Conservation (phyloP, 331 rosid species). For the Pyracantha coccinea region DNA sequence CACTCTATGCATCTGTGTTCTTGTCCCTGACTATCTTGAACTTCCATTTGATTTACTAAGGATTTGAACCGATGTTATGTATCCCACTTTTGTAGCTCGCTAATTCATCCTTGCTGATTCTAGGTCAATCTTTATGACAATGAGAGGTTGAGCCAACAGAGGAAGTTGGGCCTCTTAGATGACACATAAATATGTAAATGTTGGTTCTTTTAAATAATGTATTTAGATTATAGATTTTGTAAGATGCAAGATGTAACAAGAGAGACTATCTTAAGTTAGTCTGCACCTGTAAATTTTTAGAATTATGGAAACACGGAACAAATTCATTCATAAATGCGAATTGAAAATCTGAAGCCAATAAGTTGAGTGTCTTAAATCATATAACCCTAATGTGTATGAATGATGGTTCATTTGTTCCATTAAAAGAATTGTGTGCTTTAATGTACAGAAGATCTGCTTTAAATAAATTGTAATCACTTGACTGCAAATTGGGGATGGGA, state of each 20-base stretch:
- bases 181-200: neutral
- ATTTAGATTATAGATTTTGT: neutral
- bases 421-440: neutral
- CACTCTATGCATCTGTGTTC: too few relatives aligned
- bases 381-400: neutral
- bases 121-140: too few relatives aligned
- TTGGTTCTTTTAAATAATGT: neutral
- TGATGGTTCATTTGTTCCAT: neutral
- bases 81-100: neutral
- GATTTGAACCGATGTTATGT: neutral
- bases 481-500: neutral
- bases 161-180: too few relatives aligned
- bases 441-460: neutral
- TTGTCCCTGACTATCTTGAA: neutral
- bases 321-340: neutral
- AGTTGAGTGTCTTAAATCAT: neutral
- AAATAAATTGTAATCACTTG: neutral
- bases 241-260: neutral
- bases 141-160: too few relatives aligned
- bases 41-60: neutral
- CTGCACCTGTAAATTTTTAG: too few relatives aligned
- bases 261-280: neutral
- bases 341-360: neutral
- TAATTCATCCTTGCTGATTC: neutral
- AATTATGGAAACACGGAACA: neutral